These are phyloP conservation scores for Gautieria morchelliformis DNA, from an alignment of 768 basidiomycete genomes.

Conservation along the genomic window DNA sequence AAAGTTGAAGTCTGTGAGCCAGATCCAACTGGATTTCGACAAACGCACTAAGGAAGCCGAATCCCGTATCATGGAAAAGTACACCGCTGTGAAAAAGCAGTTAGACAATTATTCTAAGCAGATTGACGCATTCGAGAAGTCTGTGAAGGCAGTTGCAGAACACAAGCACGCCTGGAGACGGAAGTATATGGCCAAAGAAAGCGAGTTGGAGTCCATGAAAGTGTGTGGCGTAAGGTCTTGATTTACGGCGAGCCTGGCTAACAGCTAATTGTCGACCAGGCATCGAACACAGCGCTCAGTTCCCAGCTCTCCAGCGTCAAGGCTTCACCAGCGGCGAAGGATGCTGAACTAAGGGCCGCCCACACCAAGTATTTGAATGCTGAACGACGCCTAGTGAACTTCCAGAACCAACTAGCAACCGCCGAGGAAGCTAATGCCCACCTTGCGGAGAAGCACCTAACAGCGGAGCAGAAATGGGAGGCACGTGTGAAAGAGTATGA, in stretches of 20 bases:
- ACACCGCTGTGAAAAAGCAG: slow-evolving; percentile 75
- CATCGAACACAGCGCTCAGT: slow-evolving; percentile 64
- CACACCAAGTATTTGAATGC: slow-evolving; percentile 70
- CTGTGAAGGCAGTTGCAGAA: slow-evolving; percentile 73
- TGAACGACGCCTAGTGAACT: slow-evolving; percentile 78
- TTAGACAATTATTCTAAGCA: slow-evolving; percentile 85
- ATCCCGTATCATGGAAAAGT: slow-evolving; percentile 56
- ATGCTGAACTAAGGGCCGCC: slow-evolving; percentile 63
- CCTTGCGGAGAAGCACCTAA: slow-evolving; percentile 60
- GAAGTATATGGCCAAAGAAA: slow-evolving; percentile 73
- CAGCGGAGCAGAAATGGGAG: slow-evolving; percentile 86
- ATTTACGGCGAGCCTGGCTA: slow-evolving; percentile 1
- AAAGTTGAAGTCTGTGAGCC: slow-evolving; percentile 73
- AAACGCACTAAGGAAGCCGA: slow-evolving; percentile 77
- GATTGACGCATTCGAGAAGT: slow-evolving; percentile 84
- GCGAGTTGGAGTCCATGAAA: slow-evolving; percentile 84
- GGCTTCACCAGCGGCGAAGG: slow-evolving; percentile 48
- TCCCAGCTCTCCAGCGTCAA: slow-evolving; percentile 56
- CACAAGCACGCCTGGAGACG: slow-evolving; percentile 77
- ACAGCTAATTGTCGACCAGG: slow-evolving; percentile 28
- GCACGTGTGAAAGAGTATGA: slow-evolving; percentile 93
- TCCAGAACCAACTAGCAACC: slow-evolving; percentile 72
- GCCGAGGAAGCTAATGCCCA: slow-evolving; percentile 78
- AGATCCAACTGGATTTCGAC: slow-evolving; percentile 83
- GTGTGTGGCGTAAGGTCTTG: slow-evolving; percentile 29